Conservation (phyloP, 345 rosid species). For the Corymbia maculata region DNA sequence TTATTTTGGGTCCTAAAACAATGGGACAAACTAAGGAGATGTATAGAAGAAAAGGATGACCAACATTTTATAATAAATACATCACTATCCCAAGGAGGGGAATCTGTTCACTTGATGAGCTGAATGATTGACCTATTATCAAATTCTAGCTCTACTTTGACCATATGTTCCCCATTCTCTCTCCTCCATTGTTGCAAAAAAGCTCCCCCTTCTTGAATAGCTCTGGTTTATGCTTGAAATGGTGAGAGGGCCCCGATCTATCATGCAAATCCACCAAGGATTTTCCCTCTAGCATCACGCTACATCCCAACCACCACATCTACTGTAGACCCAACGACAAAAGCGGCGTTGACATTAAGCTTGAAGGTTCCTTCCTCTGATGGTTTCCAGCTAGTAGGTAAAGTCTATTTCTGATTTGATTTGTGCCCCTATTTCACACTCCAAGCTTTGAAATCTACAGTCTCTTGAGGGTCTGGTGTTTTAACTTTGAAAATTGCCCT, state of each 20-base stretch:
- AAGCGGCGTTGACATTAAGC: not conserved
- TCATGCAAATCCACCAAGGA: not conserved
- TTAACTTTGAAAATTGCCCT: not conserved
- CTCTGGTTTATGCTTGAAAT: not conserved
- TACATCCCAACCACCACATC: rapidly evolving
- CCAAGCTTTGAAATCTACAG: not conserved
- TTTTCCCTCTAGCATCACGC: not conserved
- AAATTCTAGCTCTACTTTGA: not conserved
- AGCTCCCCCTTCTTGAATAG: not conserved
- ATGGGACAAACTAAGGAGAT: not conserved
- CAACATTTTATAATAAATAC: not conserved
- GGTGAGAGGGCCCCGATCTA: not conserved
- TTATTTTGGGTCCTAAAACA: not conserved
- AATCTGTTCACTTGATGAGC: not conserved
- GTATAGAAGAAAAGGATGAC: not conserved
- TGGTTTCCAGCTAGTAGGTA: rapidly evolving
- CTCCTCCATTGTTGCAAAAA: not conserved
- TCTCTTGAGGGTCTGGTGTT: not conserved
- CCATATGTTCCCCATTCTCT: not conserved
- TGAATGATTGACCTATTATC: not conserved
- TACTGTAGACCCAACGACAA: not conserved
- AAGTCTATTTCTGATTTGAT: not conserved
- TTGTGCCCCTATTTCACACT: not conserved
- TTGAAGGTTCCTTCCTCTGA: not conserved
- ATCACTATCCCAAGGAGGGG: not conserved